Conservation (phyloP, 2,329 filamentous ascomycete species). For the Ceratocystis papillata region DNA sequence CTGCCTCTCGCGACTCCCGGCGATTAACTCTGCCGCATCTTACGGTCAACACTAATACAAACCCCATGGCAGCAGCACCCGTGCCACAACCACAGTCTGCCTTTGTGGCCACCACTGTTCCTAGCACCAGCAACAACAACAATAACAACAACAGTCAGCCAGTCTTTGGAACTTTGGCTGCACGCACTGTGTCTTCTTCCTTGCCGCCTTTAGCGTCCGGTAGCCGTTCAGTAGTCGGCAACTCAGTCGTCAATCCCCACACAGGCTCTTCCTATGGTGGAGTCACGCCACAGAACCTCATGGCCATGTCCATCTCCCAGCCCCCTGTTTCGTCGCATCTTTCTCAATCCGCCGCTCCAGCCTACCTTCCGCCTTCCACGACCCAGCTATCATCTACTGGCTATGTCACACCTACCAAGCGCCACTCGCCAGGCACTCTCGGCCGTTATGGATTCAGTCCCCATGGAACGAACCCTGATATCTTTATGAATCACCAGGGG, state of each 20-base stretch:
- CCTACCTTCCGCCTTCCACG: constrained; percentile 17
- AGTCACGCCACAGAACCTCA: background rate
- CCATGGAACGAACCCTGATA: background rate
- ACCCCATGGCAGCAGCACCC: background rate
- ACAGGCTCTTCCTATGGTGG: background rate
- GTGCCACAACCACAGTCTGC: constrained; percentile 2
- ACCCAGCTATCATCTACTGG: constrained; percentile 23
- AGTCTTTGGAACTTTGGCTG: background rate
- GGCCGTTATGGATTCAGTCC: constrained; percentile 32
- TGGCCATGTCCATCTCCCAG: constrained; percentile 5
- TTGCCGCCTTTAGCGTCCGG: background rate
- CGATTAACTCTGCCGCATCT: constrained; percentile 19
- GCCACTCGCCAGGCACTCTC: constrained; percentile 42
- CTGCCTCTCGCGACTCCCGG: constrained; percentile 7
- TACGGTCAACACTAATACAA: constrained; percentile 16
- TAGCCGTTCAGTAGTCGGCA: background rate
- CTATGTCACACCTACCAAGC: constrained; percentile 44
- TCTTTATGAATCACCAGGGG: constrained; percentile 6
- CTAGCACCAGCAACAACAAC: background rate
- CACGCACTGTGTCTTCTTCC: constrained; percentile 2
- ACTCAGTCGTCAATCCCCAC: background rate
- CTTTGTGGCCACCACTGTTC: background rate
- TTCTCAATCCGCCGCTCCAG: constrained; percentile 3
- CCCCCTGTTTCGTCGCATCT: constrained; percentile 12
- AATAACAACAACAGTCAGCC: background rate